phyloP scores from a whole-genome alignment of 2,329 filamentous ascomycete genomes.

The Botrytis tulipae region DNA sequence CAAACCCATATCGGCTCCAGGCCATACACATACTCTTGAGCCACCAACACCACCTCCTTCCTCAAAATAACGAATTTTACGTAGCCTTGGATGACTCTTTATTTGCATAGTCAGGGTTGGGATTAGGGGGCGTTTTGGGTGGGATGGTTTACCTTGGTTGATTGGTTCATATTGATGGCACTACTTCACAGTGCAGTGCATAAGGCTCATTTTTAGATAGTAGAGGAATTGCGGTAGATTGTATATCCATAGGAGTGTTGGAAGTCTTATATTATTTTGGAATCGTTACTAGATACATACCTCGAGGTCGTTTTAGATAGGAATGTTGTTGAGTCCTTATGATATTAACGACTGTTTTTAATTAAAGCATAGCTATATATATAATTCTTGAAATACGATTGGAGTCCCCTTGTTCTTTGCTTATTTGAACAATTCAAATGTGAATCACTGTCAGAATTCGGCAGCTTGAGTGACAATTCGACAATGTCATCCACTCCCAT shows the following conservation, averaged over 20 bases:
- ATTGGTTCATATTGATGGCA: slow-evolving; percentile 16
- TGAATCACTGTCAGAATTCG: background rate
- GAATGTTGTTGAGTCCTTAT: background rate
- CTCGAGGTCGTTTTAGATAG: slow-evolving; percentile 11
- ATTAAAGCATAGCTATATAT: slow-evolving; percentile 8
- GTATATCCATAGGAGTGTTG: slow-evolving; percentile 26
- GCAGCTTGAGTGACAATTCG: background rate
- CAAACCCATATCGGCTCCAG: slow-evolving; percentile 66
- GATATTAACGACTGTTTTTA: slow-evolving; percentile 3
- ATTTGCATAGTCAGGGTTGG: slow-evolving; percentile 22
- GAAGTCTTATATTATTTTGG: slow-evolving; percentile 17
- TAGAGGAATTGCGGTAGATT: slow-evolving; percentile 30
- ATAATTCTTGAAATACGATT: background rate
- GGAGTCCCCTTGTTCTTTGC: background rate
- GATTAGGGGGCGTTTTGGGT: slow-evolving; percentile 24
- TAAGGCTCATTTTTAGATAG: slow-evolving; percentile 24
- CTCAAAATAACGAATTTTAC: slow-evolving; percentile 28
- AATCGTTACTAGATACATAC: slow-evolving; percentile 19
- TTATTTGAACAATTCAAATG: background rate
- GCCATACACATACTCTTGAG: slow-evolving; percentile 84
- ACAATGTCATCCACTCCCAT: background rate
- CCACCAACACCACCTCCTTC: slow-evolving; percentile 52
- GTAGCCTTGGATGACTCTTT: slow-evolving; percentile 20
- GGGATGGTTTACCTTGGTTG: slow-evolving; percentile 11
- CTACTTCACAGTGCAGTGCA: slow-evolving; percentile 24